Evolutionary conservation across 306 rosid species (phyloP).

Genomic region (Vigna mungo): DNA sequence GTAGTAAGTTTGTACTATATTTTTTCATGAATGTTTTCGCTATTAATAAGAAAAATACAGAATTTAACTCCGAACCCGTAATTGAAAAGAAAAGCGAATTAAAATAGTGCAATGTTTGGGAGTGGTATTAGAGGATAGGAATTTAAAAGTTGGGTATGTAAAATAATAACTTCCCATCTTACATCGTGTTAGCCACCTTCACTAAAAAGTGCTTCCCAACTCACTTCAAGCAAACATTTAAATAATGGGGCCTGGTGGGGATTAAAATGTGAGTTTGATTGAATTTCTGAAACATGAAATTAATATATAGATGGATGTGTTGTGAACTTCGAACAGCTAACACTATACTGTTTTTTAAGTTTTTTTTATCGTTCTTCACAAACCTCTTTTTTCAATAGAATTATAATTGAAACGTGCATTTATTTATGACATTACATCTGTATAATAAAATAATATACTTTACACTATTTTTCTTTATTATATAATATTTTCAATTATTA

Average conservation of each 20-base stretch:
- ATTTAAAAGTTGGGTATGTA: constrained; percentile 41
- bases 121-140: constrained; percentile 26
- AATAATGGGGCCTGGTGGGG: background rate
- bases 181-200: constrained; percentile 37
- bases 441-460: background rate
- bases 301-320: constrained; percentile 36
- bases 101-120: background rate
- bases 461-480: background rate
- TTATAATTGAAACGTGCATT: background rate
- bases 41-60: constrained; percentile 6
- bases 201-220: constrained; percentile 48
- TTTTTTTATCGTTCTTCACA: constrained; percentile 28
- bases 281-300: constrained; percentile 17
- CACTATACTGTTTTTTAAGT: constrained; percentile 7
- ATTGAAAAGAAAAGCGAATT: background rate
- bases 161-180: constrained; percentile 52
- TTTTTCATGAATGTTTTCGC: constrained; percentile 11
- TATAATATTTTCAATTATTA: background rate
- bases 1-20: background rate
- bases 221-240: constrained; percentile 34
- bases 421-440: background rate
- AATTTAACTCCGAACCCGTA: constrained; percentile 1
- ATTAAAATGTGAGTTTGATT: constrained; percentile 27
- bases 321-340: constrained; percentile 34
- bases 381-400: background rate